Evolutionary conservation across 805 yeast species (phyloP).

Genomic region (Danielia oregonensis): DNA sequence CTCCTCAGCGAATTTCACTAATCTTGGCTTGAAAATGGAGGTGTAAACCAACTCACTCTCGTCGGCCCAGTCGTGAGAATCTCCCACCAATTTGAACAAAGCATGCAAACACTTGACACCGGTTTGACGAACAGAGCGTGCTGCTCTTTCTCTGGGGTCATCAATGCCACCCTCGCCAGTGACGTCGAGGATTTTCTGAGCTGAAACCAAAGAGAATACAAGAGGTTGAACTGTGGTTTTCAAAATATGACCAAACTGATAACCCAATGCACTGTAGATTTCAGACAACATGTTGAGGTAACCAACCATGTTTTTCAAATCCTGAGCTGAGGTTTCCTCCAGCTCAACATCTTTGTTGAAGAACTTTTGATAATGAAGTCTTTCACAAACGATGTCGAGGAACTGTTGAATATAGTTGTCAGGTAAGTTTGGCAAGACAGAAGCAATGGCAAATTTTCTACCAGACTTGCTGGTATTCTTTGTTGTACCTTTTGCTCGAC

Average conservation of each 20-base stretch:
- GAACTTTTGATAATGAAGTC: constrained; percentile 29
- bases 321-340: constrained; percentile 15
- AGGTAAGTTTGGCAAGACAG: constrained; percentile 55
- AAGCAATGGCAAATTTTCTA: constrained; percentile 66
- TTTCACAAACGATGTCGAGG: constrained; percentile 57
- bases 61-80: constrained; percentile 50
- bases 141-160: constrained; percentile 33
- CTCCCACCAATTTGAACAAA: constrained; percentile 53
- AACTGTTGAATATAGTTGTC: constrained; percentile 55
- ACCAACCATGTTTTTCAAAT: constrained; percentile 56
- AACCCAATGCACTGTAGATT: constrained; percentile 55
- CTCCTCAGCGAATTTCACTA: constrained; percentile 64
- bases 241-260: constrained; percentile 47
- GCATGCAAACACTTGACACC: constrained; percentile 64
- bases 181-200: constrained; percentile 42
- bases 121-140: constrained; percentile 58
- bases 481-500: constrained; percentile 71
- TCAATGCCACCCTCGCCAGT: constrained; percentile 12
- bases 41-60: constrained; percentile 47
- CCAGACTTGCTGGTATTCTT: constrained; percentile 70
- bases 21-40: constrained; percentile 58
- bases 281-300: constrained; percentile 60
- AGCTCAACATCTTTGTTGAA: constrained; percentile 25
- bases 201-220: constrained; percentile 48
- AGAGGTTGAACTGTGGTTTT: constrained; percentile 54